Evolutionary conservation across 2,329 filamentous ascomycete genomes (phyloP).

Genomic region (Myriosclerotinia curreyana): DNA sequence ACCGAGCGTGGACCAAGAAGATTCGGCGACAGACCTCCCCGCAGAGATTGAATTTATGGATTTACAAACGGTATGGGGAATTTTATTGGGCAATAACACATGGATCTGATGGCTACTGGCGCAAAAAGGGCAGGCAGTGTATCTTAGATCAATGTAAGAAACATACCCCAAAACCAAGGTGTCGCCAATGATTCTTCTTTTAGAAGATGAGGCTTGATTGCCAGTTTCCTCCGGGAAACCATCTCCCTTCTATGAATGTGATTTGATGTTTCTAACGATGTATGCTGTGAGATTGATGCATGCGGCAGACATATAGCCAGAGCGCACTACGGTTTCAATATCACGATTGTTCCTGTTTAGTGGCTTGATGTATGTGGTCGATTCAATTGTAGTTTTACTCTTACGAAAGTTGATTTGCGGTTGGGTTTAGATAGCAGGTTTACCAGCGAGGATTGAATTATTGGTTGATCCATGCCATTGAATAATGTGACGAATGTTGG

Average conservation of each 20-base stretch:
- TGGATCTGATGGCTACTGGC: conserved; percentile 37
- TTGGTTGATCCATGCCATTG: not conserved
- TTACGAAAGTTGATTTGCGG: not conserved
- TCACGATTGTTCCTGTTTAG: not conserved
- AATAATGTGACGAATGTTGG: conserved; percentile 18
- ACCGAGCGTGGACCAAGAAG: conserved; percentile 72
- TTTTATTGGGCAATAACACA: conserved; percentile 29
- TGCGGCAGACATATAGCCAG: not conserved
- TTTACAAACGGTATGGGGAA: conserved; percentile 25
- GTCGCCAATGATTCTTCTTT: conserved; percentile 73
- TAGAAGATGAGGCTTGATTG: conserved; percentile 85
- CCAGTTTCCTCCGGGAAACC: conserved; percentile 53
- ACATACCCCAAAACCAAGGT: conserved; percentile 64
- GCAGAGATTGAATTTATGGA: conserved; percentile 43
- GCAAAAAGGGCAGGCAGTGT: conserved; percentile 38
- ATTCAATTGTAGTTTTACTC: not conserved
- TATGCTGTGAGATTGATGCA: conserved; percentile 2
- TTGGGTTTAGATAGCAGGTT: not conserved
- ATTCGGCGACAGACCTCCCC: conserved; percentile 63
- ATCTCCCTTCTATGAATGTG: conserved; percentile 15
- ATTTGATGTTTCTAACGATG: conserved; percentile 22
- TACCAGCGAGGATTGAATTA: not conserved
- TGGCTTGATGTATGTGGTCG: not conserved
- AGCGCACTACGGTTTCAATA: too few species aligned
- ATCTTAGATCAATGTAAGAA: conserved; percentile 58